Percentiles rank a stretch among this genome's conserved stretches.
These are phyloP conservation scores for Aschersonia sp. DNA, from an alignment of 2,329 filamentous ascomycete genomes.

Conservation along the genomic window DNA sequence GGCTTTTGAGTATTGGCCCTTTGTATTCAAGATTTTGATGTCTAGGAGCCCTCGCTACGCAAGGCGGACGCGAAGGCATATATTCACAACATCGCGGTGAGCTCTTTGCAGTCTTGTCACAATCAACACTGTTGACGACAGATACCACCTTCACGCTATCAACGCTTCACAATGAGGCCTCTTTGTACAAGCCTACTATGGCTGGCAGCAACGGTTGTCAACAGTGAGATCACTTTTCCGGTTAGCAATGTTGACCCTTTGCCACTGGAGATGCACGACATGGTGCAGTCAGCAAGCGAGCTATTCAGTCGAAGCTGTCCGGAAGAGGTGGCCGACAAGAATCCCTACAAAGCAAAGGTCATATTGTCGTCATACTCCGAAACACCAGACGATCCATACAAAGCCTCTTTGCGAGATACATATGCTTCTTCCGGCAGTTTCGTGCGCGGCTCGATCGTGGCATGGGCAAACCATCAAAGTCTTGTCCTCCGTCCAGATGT, in stretches of 20 bases:
- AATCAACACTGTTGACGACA: too few relatives aligned
- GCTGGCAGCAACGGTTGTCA: neutral
- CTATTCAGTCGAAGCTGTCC: slow-evolving; percentile 18
- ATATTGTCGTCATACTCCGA: slow-evolving; percentile 15
- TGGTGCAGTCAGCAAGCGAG: slow-evolving; percentile 13
- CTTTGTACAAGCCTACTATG: slow-evolving; percentile 1
- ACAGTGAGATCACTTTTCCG: slow-evolving; percentile 9
- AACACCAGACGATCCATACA: slow-evolving; percentile 4
- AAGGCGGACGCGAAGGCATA: too few relatives aligned
- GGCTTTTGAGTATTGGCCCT: too few relatives aligned
- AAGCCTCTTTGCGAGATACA: slow-evolving; percentile 7
- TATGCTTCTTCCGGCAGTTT: slow-evolving; percentile 23
- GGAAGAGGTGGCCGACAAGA: slow-evolving; percentile 12
- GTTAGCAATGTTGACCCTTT: slow-evolving; percentile 13
- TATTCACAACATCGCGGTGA: too few relatives aligned
- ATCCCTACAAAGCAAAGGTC: slow-evolving; percentile 10
- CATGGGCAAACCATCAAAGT: slow-evolving; percentile 34
- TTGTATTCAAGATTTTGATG: too few relatives aligned
- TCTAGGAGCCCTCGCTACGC: too few relatives aligned
- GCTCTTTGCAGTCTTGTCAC: too few relatives aligned
- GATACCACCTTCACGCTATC: too few relatives aligned
- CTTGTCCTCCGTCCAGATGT: slow-evolving; percentile 36
- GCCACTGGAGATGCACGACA: slow-evolving; percentile 8
- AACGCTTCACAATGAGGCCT: slow-evolving; percentile 1
- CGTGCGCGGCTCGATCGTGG: slow-evolving; percentile 27